These are phyloP conservation scores for Saccharomyces hybrid DNA, from an alignment of 1,139 yeast species.

Conservation along the genomic window DNA sequence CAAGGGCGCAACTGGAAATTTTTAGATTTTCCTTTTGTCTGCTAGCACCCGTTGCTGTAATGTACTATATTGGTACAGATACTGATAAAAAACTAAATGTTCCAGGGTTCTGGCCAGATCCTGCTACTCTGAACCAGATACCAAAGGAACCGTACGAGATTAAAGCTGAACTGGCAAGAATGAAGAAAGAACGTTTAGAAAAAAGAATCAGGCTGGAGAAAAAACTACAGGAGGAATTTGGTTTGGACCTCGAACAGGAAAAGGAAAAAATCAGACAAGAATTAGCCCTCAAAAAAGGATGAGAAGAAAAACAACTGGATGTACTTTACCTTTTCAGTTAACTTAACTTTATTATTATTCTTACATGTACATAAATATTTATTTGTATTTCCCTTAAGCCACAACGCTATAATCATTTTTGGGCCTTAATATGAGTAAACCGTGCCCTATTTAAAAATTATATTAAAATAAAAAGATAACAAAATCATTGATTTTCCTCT, in stretches of 20 bases:
- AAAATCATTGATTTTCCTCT: slow-evolving; percentile 36
- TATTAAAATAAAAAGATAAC: background rate
- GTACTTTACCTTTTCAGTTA: background rate
- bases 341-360: background rate
- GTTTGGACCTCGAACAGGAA: slow-evolving; percentile 44
- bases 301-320: background rate
- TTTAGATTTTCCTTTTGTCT: slow-evolving; percentile 78
- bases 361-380: background rate
- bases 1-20: slow-evolving; percentile 60
- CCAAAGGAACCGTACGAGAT: slow-evolving; percentile 93
- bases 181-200: slow-evolving; percentile 65
- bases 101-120: slow-evolving; percentile 98
- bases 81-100: slow-evolving; percentile 83
- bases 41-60: slow-evolving; percentile 75
- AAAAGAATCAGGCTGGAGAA: slow-evolving; percentile 69
- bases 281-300: slow-evolving; percentile 8
- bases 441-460: background rate
- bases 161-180: slow-evolving; percentile 82
- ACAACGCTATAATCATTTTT: background rate
- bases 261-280: slow-evolving; percentile 31
- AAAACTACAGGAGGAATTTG: slow-evolving; percentile 59
- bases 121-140: slow-evolving; percentile 78
- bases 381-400: background rate
- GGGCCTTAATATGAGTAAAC: background rate
- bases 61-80: slow-evolving; percentile 88